These are phyloP conservation scores for Saccharum spontaneum DNA, from an alignment of 176 grass and related monocot genomes.

Conservation along the genomic window DNA sequence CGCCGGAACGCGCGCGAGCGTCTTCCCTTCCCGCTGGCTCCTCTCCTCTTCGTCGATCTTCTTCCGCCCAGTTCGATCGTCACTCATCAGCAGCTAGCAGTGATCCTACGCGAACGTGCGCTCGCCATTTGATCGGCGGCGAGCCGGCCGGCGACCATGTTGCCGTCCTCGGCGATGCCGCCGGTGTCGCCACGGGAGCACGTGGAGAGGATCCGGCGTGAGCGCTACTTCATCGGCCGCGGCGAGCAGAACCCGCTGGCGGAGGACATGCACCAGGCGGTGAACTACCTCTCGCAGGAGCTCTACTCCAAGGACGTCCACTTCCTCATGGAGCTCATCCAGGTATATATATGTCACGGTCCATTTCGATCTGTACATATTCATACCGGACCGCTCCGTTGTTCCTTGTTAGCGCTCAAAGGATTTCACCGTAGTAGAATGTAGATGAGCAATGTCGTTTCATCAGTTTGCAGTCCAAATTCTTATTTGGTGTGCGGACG, in stretches of 20 bases:
- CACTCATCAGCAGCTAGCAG: background rate
- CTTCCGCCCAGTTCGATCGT: background rate
- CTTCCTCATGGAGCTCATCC: slow-evolving; percentile 86
- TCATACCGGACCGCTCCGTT: too few relatives aligned
- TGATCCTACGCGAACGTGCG: background rate
- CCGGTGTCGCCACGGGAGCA: slow-evolving; percentile 37
- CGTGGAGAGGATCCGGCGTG: slow-evolving; percentile 53
- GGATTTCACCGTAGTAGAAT: too few relatives aligned
- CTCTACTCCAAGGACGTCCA: slow-evolving; percentile 82
- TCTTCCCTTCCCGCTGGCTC: too few relatives aligned
- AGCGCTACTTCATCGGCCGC: slow-evolving; percentile 62
- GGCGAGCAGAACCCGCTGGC: slow-evolving; percentile 63
- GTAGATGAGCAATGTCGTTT: too few relatives aligned
- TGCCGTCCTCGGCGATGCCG: background rate
- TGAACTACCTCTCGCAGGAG: slow-evolving; percentile 59
- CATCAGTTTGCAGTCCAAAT: too few relatives aligned
- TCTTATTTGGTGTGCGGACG: too few relatives aligned
- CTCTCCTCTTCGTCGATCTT: background rate
- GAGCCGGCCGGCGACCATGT: background rate
- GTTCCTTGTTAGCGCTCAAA: too few relatives aligned
- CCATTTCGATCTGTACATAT: too few relatives aligned
- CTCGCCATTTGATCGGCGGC: background rate
- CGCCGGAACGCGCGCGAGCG: too few relatives aligned
- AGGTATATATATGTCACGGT: slow-evolving; percentile 31
- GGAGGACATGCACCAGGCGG: slow-evolving; percentile 74